These are phyloP conservation scores for Puccinia polysora DNA, from an alignment of 1,284 basidiomycete genomes.

Conservation along the genomic window DNA sequence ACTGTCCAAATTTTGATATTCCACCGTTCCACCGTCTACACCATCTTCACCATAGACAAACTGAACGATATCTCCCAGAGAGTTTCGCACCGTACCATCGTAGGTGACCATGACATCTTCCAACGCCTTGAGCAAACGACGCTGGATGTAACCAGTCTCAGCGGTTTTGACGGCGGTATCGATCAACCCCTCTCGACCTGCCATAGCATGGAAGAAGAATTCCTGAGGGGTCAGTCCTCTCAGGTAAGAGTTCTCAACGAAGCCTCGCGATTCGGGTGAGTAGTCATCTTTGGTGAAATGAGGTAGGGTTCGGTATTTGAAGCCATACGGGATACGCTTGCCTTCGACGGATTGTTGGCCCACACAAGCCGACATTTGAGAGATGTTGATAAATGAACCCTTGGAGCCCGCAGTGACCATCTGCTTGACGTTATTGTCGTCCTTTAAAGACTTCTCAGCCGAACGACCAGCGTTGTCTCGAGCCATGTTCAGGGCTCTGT, in stretches of 20 bases:
- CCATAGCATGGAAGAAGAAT: conserved; percentile 99
- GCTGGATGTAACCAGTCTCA: conserved; percentile 98
- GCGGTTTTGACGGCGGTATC: conserved; percentile 99
- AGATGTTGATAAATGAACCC: conserved; percentile 96
- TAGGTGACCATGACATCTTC: conserved; percentile 98
- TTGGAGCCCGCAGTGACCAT: conserved; percentile 99
- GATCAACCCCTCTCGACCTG: conserved; percentile 96
- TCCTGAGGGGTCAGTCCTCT: conserved; percentile 95
- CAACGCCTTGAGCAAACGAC: conserved; percentile 92
- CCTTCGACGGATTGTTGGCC: conserved; percentile 98
- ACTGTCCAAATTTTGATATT: conserved; percentile 86
- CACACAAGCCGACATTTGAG: conserved; percentile 99
- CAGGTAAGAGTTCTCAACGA: conserved; percentile 99
- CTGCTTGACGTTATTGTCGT: conserved; percentile 99
- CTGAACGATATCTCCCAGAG: conserved; percentile 87
- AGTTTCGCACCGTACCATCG: conserved; percentile 96
- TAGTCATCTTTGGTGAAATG: conserved; percentile 99
- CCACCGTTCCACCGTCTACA: conserved; percentile 96
- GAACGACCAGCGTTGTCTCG: conserved; percentile 93
- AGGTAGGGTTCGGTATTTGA: conserved; percentile 89
- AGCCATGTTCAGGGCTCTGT: conserved; percentile 86
- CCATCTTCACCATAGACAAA: conserved; percentile 98
- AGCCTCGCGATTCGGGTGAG: conserved; percentile 95
- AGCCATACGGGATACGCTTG: conserved; percentile 95
- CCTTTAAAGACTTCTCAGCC: conserved; percentile 91